Evolutionary conservation across 495 filamentous ascomycete species (phyloP), one percentile per base, ranked within the genome.

Genomic region (Geopyxis carbonaria): DNA sequence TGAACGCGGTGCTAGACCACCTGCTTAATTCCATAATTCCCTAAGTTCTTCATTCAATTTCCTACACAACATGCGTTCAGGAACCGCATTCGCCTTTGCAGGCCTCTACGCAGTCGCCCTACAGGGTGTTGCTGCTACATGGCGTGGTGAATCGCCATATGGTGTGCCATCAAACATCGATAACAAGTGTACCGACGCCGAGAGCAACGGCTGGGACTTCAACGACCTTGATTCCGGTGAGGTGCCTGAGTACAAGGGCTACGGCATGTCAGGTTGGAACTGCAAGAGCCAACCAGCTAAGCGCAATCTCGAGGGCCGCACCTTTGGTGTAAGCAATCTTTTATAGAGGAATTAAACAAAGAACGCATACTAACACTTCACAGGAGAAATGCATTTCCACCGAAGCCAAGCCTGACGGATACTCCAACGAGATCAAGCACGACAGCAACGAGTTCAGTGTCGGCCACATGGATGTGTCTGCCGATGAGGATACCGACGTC

Each of bases 131-230:
- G 30, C 46, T 30, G 47, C 46, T 31, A n/a, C n/a, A n/a, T 86
- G 79, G 69, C 58, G 61, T 51, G 62, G 67, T 42, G 66, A 72
- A 37, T 56, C 65, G 27, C 57, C 66, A 34, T 92, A 74, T 62
- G 61, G 63, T 33, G 77, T 65, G 62, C 82, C 83, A 5, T 60
- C 61, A 34, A 84, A 80, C 64, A 76, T 71, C 51, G 60, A 82
- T 62, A 87, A 91, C 61, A 58, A 75, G 35, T 92, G 84, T 64
- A 73, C 66, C 34, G 55, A 68, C 11, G 48, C 75, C 39, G 78
- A 86, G 59, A 56, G 63, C 18, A 46, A 48, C 14, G 84, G 86
- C 25, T 82, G 78, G 51, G 67, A 76, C 66, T 93, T 76, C 70
- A 56, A 55, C 32, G 69, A 70, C 46, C 68, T 89, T 3, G 44